Percentiles rank a stretch among this genome's conserved stretches.
Conservation (phyloP, 495 filamentous ascomycete species). For the Tuber borchii region DNA sequence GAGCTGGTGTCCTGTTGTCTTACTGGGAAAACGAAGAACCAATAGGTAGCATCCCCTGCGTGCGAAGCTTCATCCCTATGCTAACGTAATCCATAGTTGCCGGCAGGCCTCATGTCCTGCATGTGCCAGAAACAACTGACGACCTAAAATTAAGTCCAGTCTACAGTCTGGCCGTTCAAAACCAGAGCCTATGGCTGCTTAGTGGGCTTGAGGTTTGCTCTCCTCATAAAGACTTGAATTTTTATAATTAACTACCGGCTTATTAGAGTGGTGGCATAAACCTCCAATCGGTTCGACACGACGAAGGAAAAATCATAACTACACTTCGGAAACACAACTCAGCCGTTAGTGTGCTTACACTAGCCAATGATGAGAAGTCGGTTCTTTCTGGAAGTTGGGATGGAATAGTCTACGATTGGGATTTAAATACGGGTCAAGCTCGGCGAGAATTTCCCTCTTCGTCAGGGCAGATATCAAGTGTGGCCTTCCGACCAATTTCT, state of each 20-base stretch:
- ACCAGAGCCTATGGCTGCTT: conserved; percentile 81
- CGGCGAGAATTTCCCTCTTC: conserved; percentile 63
- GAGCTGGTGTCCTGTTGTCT: conserved; percentile 76
- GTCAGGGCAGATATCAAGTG: conserved; percentile 76
- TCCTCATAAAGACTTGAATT: not conserved
- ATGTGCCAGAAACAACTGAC: conserved; percentile 36
- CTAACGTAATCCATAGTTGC: not conserved
- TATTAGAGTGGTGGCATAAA: conserved; percentile 72
- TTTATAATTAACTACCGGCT: not conserved
- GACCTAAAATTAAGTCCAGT: conserved; percentile 62
- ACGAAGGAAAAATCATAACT: conserved; percentile 82
- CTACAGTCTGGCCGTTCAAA: conserved; percentile 87
- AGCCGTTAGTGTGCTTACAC: conserved; percentile 78
- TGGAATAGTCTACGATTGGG: conserved; percentile 88
- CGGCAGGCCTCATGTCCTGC: conserved; percentile 33
- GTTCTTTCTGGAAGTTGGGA: conserved; percentile 95
- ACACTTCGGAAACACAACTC: conserved; percentile 78
- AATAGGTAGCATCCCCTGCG: conserved; percentile 28
- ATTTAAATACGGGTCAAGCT: conserved; percentile 78
- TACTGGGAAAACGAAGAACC: conserved; percentile 88
- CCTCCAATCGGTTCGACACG: conserved; percentile 86
- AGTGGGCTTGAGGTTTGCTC: conserved; percentile 64
- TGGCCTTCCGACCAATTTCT: conserved; percentile 65
- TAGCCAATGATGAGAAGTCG: conserved; percentile 78
- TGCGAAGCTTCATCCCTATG: not conserved